Percentiles rank a stretch among this genome's conserved stretches.
Conservation (phyloP, 129 eudicot genomes). For the Solidago caesia region DNA sequence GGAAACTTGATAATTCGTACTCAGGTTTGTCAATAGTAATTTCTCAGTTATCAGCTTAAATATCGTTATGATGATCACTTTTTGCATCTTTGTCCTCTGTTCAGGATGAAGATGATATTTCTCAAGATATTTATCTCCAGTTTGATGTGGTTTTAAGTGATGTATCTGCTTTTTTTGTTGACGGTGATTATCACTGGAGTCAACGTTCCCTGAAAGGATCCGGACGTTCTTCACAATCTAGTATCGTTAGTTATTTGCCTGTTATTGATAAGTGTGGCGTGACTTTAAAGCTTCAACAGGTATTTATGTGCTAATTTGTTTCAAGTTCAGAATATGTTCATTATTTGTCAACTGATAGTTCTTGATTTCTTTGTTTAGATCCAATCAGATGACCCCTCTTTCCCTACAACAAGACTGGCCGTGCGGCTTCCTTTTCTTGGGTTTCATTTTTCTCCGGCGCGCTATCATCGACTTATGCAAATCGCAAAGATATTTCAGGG, state of each 20-base stretch:
- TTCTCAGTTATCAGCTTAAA: not conserved
- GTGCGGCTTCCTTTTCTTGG: constrained; percentile 85
- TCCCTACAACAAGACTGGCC: constrained; percentile 87
- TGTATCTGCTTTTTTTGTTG: constrained; percentile 90
- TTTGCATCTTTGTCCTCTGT: constrained; percentile 10
- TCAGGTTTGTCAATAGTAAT: constrained; percentile 47
- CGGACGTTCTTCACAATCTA: constrained; percentile 37
- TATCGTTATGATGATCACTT: not conserved
- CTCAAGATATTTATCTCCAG: constrained; percentile 66
- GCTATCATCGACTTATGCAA: constrained; percentile 97
- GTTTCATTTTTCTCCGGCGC: constrained; percentile 90
- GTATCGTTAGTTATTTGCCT: constrained; percentile 62
- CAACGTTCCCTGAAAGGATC: constrained; percentile 38
- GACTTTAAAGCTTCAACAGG: constrained; percentile 90
- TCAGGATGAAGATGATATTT: constrained; percentile 61
- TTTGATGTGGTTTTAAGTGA: constrained; percentile 87
- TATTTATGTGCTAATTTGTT: constrained; percentile 21
- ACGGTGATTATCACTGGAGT: constrained; percentile 88
- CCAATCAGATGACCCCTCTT: constrained; percentile 58
- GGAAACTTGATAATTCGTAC: constrained; percentile 87
- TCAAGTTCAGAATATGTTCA: not conserved
- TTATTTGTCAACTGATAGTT: constrained; percentile 10
- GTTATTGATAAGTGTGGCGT: constrained; percentile 88
- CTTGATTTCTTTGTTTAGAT: constrained; percentile 47
- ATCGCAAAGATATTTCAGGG: constrained; percentile 82